A percentile compares a stretch with the other conserved stretches of the same genome.
Evolutionary conservation across 768 basidiomycete genomes (phyloP).

Genomic region (Auricularia heimuer): DNA sequence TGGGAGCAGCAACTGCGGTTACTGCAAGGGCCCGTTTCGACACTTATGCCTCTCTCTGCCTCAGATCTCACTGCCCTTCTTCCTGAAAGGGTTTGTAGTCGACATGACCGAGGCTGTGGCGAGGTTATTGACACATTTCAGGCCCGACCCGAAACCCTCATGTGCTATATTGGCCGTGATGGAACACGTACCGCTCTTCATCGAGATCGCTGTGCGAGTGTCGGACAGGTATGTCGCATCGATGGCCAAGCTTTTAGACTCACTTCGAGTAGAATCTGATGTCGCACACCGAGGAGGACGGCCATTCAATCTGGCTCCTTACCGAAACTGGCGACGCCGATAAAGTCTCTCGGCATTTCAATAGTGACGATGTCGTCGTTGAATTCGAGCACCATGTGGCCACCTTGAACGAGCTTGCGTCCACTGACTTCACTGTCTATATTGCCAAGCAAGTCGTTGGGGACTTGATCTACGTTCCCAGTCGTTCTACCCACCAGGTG

Average conservation of each 20-base stretch:
- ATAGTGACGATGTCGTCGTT: conserved; percentile 35
- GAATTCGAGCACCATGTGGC: conserved; percentile 67
- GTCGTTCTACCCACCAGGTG: conserved; percentile 65
- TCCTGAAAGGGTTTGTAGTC: conserved; percentile 36
- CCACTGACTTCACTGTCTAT: conserved; percentile 60
- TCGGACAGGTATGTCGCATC: not conserved
- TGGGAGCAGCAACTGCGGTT: not conserved
- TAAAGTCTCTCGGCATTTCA: conserved; percentile 48
- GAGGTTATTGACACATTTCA: not conserved
- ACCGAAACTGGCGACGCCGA: conserved; percentile 51
- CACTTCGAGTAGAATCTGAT: conserved; percentile 64
- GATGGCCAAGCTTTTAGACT: not conserved
- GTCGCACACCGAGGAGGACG: conserved; percentile 65
- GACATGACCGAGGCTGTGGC: not conserved
- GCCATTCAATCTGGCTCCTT: conserved; percentile 84
- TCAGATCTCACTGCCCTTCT: conserved; percentile 48
- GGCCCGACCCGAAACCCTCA: conserved; percentile 51
- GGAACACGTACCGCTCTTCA: conserved; percentile 81
- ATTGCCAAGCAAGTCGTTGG: conserved; percentile 65
- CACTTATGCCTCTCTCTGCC: not conserved
- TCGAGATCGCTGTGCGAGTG: conserved; percentile 60
- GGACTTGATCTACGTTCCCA: conserved; percentile 73
- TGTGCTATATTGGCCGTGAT: conserved; percentile 77
- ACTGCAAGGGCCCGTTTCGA: not conserved
- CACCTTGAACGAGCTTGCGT: conserved; percentile 49